Conservation (phyloP, 164 flowering plant species). For the Malania oleifera region DNA sequence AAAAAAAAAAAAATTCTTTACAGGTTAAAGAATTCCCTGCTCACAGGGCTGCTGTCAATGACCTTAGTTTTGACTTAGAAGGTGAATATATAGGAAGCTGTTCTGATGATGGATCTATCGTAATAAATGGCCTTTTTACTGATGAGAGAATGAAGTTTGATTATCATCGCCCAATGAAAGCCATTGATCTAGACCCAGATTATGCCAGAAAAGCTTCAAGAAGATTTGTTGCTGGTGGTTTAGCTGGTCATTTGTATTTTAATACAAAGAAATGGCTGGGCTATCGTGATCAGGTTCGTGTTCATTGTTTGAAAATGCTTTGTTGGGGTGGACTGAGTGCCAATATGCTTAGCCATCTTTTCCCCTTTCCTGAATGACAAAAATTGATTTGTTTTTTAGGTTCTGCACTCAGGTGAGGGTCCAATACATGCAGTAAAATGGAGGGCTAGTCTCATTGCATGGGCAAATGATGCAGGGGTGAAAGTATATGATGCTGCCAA, state of each 20-base stretch:
- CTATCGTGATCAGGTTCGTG: conserved; percentile 79
- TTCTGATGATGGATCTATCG: conserved; percentile 98
- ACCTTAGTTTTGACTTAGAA: conserved; percentile 87
- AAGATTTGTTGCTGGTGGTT: conserved; percentile 97
- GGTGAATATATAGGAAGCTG: conserved; percentile 97
- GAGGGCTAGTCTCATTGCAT: conserved; percentile 90
- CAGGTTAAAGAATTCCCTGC: conserved; percentile 87
- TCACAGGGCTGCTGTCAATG: conserved; percentile 85
- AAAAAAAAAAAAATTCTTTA: no score
- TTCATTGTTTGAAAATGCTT: conserved; percentile 8
- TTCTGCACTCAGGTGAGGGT: conserved; percentile 97
- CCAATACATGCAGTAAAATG: conserved; percentile 95
- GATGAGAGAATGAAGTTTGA: conserved; percentile 88
- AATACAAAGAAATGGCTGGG: conserved; percentile 92
- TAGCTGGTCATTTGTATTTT: conserved; percentile 82
- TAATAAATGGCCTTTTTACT: conserved; percentile 79
- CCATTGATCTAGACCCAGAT: conserved; percentile 90
- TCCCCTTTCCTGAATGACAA: conserved; percentile 1
- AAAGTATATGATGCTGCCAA: conserved; percentile 91
- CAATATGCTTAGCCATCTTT: background rate
- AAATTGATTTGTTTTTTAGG: conserved; percentile 32
- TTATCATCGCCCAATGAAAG: conserved; percentile 96
- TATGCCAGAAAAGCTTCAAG: conserved; percentile 71
- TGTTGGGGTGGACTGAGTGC: background rate
- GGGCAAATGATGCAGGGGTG: conserved; percentile 99